These are phyloP conservation scores for Boechera retrofracta DNA, from an alignment of 345 rosid genomes.

Conservation along the genomic window DNA sequence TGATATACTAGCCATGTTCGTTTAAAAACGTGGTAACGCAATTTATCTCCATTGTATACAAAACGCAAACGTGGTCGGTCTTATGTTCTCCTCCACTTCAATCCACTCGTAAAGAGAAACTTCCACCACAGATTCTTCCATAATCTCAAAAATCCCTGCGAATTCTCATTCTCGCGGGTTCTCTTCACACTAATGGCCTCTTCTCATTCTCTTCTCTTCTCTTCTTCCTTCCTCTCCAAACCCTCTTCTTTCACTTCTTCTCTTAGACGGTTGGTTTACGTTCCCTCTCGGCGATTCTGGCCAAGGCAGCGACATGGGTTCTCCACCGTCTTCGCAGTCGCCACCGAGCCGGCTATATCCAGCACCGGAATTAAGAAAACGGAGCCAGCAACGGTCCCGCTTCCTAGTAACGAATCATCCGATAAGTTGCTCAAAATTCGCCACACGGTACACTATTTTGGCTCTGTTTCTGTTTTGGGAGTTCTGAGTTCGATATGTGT, in stretches of 20 bases:
- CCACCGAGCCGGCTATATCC: conserved; percentile 61
- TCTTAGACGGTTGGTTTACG: conserved; percentile 49
- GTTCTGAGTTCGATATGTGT: too few relatives aligned
- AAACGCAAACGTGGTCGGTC: conserved; percentile 22
- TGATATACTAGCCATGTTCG: too few relatives aligned
- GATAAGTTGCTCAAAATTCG: conserved; percentile 75
- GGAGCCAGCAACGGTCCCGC: conserved; percentile 50
- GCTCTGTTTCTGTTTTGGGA: conserved; percentile 20
- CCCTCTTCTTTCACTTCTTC: conserved; percentile 52
- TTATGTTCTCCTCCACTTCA: conserved; percentile 15
- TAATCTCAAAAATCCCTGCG: conserved; percentile 26
- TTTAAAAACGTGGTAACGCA: background rate
- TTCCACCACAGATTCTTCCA: conserved; percentile 35
- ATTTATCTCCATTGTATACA: background rate
- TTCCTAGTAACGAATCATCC: conserved; percentile 88
- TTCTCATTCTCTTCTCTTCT: conserved; percentile 49
- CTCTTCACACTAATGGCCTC: conserved; percentile 51
- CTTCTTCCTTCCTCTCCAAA: conserved; percentile 49
- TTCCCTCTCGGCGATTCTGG: conserved; percentile 44
- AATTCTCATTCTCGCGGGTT: background rate
- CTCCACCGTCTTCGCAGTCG: conserved; percentile 56
- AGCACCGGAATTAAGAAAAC: conserved; percentile 37
- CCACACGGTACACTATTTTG: conserved; percentile 64
- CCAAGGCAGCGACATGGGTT: conserved; percentile 39
- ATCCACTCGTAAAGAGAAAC: conserved; percentile 20